Base-by-base conservation (phyloP, 2,329 filamentous ascomycete species). In the Cladosporium sp. region DNA sequence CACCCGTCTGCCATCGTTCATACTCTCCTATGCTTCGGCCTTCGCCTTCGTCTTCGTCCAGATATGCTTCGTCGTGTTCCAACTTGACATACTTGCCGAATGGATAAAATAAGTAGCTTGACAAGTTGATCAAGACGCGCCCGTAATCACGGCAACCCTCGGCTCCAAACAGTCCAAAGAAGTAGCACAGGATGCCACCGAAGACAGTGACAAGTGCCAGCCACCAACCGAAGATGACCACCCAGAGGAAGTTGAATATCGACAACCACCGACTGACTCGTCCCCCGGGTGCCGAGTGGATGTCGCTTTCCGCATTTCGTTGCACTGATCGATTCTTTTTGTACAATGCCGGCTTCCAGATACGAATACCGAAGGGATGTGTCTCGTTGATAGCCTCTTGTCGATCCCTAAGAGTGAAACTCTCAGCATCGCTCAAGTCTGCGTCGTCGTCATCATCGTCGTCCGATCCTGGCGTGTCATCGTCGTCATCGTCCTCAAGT, bases 341-440 rank as follows among this genome's bases (percentile, higher is more conserved):
- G 85, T 99, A 99, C 69, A 99, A 79, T 1, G 95, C 96, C 52
- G 95, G 95, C 79, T 99, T 99, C 95, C 95, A 99, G 69, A 99
- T 92, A 77, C 96, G 89, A 76, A 99, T 98, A 83, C 95, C 95
- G 73, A 99, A 99, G 0, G 95, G 95, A 83, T 99, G 95, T 0
- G 95, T 99, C 78, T 97, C 90, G 80, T 99, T 99, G 83, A 99
- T 99, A 70, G 95, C 95, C 77, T 97, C 89, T 79, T 99, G 95
- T 65, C 95, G 88, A 78, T 99, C 95, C 78, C 96, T 97, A 72
- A 99, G 85, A 0, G 95, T 99, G 77, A 99, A 99, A 81, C 94
- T 98, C 80, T 97, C 95, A 1, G 95, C 91, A 72, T 98, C 95
- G 77, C 94, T 97, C 61, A 93, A 74, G 66, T 91, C 88, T 66